Evolutionary conservation across 164 flowering plant species (phyloP).

Genomic region (Kingdonia uniflora): DNA sequence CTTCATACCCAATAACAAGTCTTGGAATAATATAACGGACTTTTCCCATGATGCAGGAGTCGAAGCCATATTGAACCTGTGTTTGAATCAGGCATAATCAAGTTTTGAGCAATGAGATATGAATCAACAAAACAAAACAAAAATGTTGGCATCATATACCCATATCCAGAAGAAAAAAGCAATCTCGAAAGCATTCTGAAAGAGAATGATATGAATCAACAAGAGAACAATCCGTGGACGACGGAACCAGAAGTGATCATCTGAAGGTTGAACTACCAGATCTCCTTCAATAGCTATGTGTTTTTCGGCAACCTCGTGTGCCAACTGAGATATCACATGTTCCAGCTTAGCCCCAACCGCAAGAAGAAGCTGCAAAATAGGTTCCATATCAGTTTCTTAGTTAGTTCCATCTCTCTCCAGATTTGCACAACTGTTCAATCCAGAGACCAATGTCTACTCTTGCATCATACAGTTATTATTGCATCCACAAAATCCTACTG

Average conservation of each 20-base stretch:
- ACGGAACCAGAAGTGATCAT: conserved; percentile 65
- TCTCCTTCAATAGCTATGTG: conserved; percentile 30
- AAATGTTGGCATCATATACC: too few relatives aligned
- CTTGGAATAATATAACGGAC: conserved; percentile 44
- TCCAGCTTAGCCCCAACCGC: conserved; percentile 84
- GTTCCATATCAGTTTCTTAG: background rate
- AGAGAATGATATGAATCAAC: conserved; percentile 41
- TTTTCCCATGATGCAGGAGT: conserved; percentile 17
- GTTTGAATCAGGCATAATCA: background rate
- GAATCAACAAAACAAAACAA: too few relatives aligned
- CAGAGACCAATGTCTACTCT: too few relatives aligned
- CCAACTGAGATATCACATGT: conserved; percentile 15
- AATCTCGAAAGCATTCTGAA: conserved; percentile 11
- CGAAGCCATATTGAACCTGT: conserved; percentile 11
- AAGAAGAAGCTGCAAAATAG: conserved; percentile 50
- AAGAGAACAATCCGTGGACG: conserved; percentile 52
- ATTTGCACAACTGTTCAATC: too few relatives aligned
- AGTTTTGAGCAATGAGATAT: too few relatives aligned
- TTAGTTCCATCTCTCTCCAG: too few relatives aligned
- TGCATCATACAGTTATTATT: too few relatives aligned
- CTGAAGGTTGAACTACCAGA: conserved; percentile 14
- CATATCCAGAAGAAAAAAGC: conserved; percentile 73
- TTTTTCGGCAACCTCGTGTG: conserved; percentile 14
- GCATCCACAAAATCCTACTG: background rate
- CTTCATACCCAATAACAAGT: conserved; percentile 58